A percentile compares a stretch with the other conserved stretches of the same genome.
phyloP scores from a whole-genome alignment of 164 flowering plant genomes.

The Magnolia sinica region DNA sequence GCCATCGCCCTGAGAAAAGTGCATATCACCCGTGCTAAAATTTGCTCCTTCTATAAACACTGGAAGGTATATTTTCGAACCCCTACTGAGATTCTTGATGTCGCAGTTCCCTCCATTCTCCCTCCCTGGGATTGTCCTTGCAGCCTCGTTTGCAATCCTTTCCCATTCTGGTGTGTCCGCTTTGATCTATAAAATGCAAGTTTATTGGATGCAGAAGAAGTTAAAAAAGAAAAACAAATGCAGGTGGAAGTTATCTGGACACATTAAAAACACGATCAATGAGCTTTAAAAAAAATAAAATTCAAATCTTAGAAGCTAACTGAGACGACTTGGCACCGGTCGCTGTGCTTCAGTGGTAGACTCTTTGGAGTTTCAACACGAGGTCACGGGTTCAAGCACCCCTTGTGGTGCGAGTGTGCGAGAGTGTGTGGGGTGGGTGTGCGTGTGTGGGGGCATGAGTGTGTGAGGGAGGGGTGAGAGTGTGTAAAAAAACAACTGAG shows the following conservation, averaged over 20 bases:
- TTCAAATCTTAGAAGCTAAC: not conserved
- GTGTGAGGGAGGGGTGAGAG: too few relatives aligned
- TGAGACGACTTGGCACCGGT: not conserved
- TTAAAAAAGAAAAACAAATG: not conserved
- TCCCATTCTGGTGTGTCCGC: constrained; percentile 75
- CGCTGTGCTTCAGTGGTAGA: too few relatives aligned
- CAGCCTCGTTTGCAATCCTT: constrained; percentile 77
- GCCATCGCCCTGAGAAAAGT: constrained; percentile 96
- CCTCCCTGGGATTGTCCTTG: constrained; percentile 93
- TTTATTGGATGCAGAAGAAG: not conserved
- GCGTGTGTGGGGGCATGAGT: too few relatives aligned
- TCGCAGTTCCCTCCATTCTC: constrained; percentile 98
- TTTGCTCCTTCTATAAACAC: constrained; percentile 92
- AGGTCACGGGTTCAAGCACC: too few relatives aligned
- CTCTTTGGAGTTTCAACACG: too few relatives aligned
- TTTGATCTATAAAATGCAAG: constrained; percentile 43
- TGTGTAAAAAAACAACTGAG: not conserved
- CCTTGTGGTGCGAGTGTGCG: too few relatives aligned
- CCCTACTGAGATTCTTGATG: constrained; percentile 89
- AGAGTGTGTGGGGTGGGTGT: too few relatives aligned
- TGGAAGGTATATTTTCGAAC: constrained; percentile 91
- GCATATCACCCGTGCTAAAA: constrained; percentile 97
- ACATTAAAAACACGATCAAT: not conserved
- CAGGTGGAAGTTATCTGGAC: not conserved
- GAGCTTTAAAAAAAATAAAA: too few relatives aligned